These are phyloP conservation scores for Cercophora scortea DNA, from an alignment of 495 filamentous ascomycete genomes.

Conservation along the genomic window DNA sequence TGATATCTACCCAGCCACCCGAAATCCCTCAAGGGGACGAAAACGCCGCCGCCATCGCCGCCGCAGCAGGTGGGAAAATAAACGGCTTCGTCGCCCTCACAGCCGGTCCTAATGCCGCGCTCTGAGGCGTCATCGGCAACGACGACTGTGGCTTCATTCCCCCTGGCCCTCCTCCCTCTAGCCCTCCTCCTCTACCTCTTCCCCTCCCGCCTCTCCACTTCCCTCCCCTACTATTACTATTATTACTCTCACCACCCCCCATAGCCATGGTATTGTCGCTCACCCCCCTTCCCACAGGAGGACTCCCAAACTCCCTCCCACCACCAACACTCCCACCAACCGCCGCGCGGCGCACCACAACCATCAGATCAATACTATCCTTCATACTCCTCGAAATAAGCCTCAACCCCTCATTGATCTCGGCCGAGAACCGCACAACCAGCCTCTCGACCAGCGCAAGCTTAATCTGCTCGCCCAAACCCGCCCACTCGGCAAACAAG, in stretches of 20 bases:
- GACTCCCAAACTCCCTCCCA: background rate
- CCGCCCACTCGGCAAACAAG: conserved; percentile 64
- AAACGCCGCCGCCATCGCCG: no score
- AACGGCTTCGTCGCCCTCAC: conserved; percentile 27
- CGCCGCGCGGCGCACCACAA: conserved; percentile 17
- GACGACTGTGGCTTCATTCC: background rate
- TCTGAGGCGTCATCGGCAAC: conserved; percentile 48
- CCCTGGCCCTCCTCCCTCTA: no score
- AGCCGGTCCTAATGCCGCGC: conserved; percentile 60
- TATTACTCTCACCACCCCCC: background rate
- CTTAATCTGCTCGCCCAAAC: conserved; percentile 62
- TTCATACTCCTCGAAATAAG: conserved; percentile 67
- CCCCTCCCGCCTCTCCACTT: no score
- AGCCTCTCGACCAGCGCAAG: conserved; percentile 42
- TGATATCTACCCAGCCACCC: background rate
- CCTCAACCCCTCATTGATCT: conserved; percentile 58
- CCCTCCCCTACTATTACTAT: conserved; percentile 4
- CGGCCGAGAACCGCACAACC: conserved; percentile 45
- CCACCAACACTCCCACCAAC: background rate
- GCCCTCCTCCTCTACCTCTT: no score
- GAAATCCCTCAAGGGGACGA: background rate
- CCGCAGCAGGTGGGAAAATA: background rate
- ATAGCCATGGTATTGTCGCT: background rate
- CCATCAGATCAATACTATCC: conserved; percentile 66
- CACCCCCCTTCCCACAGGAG: no score